Percentiles rank a stretch among this genome's conserved stretches.
These are phyloP conservation scores for Calonectria crousiana DNA, from an alignment of 2,329 filamentous ascomycete species.

Conservation along the genomic window DNA sequence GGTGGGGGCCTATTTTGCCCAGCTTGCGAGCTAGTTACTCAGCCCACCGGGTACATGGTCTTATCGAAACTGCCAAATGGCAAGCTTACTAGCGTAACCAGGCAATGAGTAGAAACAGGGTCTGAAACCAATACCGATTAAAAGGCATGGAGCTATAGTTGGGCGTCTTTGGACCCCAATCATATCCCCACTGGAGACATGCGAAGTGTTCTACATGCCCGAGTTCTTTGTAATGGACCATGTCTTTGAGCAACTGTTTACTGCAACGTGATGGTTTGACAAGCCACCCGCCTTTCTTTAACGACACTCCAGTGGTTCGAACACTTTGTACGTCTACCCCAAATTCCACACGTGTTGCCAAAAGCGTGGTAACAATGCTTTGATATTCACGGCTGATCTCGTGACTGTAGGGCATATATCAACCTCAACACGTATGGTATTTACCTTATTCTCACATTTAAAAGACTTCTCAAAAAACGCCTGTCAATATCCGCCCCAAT, in stretches of 20 bases:
- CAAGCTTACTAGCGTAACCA: not conserved
- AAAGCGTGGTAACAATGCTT: constrained; percentile 13
- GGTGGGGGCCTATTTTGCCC: no score
- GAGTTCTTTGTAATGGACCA: not conserved
- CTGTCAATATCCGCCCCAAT: constrained; percentile 34
- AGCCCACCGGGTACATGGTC: no score
- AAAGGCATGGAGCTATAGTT: not conserved
- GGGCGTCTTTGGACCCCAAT: not conserved
- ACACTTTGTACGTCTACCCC: not conserved
- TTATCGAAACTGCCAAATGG: not conserved
- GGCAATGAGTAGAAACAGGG: not conserved
- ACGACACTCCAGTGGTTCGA: not conserved
- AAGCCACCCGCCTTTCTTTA: no score
- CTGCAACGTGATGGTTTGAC: not conserved
- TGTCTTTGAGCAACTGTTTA: not conserved
- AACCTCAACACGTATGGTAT: constrained; percentile 38
- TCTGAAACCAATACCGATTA: not conserved
- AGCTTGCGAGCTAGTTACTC: no score
- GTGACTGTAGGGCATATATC: not conserved
- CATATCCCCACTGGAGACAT: not conserved
- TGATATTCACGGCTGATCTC: constrained; percentile 39
- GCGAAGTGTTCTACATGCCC: not conserved
- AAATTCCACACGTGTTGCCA: not conserved
- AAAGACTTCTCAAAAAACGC: constrained; percentile 38
- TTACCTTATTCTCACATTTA: constrained; percentile 35